A percentile compares a stretch with the other conserved stretches of the same genome.
phyloP scores from a whole-genome alignment of 2,329 filamentous ascomycete genomes.

The Pseudogymnoascus verrucosus region DNA sequence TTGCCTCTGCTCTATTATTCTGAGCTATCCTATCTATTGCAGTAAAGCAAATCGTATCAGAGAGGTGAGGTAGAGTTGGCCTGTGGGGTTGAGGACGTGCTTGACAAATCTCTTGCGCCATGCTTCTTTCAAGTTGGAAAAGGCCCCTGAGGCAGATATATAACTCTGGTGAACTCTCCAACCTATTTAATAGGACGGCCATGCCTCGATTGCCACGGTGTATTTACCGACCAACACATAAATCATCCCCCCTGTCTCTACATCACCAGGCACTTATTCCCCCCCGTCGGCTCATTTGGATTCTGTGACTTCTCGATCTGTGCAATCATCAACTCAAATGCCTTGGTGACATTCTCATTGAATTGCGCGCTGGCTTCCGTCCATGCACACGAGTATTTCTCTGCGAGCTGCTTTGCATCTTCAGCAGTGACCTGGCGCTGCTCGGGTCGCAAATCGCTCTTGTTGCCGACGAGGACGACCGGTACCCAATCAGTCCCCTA shows the following conservation, averaged over 20 bases:
- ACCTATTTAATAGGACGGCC: background rate
- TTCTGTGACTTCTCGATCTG: slow-evolving; percentile 95
- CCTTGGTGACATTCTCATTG: slow-evolving; percentile 86
- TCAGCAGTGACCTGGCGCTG: slow-evolving; percentile 84
- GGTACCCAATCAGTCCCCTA: slow-evolving; percentile 89
- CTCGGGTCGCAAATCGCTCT: slow-evolving; percentile 86
- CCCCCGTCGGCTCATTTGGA: slow-evolving; percentile 71
- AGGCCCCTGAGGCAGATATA: background rate
- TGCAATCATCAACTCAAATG: slow-evolving; percentile 87
- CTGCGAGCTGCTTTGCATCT: slow-evolving; percentile 74
- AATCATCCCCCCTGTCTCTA: slow-evolving; percentile 34
- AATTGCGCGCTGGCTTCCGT: slow-evolving; percentile 91
- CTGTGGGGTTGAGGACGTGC: background rate
- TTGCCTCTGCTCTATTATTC: background rate
- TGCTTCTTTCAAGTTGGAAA: background rate
- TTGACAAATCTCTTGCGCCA: background rate
- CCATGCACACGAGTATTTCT: slow-evolving; percentile 86
- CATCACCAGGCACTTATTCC: slow-evolving; percentile 81
- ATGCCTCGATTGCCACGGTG: background rate
- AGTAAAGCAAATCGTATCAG: background rate
- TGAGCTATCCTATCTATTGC: slow-evolving; percentile 5
- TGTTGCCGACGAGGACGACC: slow-evolving; percentile 93
- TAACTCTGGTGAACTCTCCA: background rate
- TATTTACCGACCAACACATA: background rate
- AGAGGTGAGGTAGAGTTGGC: background rate